phyloP scores from a whole-genome alignment of 306 rosid genomes.

The Begonia masoniana region DNA sequence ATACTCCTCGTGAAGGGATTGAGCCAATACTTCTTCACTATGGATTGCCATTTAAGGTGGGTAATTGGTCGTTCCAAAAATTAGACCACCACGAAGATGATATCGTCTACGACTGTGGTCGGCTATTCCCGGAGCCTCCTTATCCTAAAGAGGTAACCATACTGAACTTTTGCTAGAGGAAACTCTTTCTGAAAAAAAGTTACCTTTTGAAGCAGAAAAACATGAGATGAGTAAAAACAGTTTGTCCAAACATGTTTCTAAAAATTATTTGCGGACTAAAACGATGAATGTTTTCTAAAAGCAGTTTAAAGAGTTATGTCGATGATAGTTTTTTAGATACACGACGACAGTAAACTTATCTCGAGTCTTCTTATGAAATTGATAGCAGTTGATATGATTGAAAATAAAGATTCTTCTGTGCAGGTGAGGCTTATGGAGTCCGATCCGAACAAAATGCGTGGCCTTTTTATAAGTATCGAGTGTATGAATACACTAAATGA shows the following conservation, averaged over 20 bases:
- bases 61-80: conserved; percentile 93
- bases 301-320: no score
- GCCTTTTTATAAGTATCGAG: conserved; percentile 56
- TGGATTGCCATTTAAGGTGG: conserved; percentile 72
- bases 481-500: conserved; percentile 75
- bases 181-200: background rate
- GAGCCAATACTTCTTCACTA: conserved; percentile 96
- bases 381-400: background rate
- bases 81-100: conserved; percentile 66
- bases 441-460: conserved; percentile 43
- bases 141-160: conserved; percentile 74
- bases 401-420: conserved; percentile 11
- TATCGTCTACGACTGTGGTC: conserved; percentile 67
- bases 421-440: conserved; percentile 62
- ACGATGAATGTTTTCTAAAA: no score
- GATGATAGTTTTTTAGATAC: no score
- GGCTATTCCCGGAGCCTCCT: conserved; percentile 91
- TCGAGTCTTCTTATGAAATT: no score
- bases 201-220: no score
- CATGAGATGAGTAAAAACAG: no score
- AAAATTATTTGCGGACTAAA: no score
- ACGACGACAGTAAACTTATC: no score
- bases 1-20: conserved; percentile 58
- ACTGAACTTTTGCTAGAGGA: background rate
- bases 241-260: no score